Evolutionary conservation across 139 green algal genomes (phyloP), one percentile per base, ranked within the genome.

Genomic region (Dunaliella primolecta): DNA sequence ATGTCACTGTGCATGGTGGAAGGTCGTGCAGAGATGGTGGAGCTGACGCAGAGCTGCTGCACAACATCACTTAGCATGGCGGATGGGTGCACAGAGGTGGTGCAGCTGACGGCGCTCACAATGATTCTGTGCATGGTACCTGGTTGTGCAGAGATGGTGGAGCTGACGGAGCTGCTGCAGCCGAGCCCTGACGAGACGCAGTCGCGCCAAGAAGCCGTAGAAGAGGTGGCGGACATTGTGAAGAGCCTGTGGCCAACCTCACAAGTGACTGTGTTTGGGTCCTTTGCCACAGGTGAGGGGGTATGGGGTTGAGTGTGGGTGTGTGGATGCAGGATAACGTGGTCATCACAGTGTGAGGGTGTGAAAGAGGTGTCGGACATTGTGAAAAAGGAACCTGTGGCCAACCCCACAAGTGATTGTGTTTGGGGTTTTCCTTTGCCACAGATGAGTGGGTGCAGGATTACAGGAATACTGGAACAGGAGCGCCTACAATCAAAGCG

Each of bases 221-320:
- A 20, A 3, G 83, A 57, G 24, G 84, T 93, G 34, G 31, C 81
- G 0, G 92, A 84, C 30, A 90, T 94, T 2, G 91, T 98, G 3
- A 79, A 84, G 3, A 80, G 82, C 55, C 94, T 98, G 46, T 99
- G 93, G 91, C 91, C 90, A 0, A 36, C 78, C 0, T 91, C 93
- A 0, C 21, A 83, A 33, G 86, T 95, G 33, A 33, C 91, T 70
- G 86, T 97, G 55, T 98, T 97, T 90, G 95, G 95, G 27, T 96
- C 91, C 34, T 96, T 94, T 89, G 92, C 93, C 64, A 97, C 95
- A 29, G 77, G 88, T 77, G 27, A 23, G 85, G 56, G 31, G 34
- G n/a, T n/a, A n/a, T n/a, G n/a, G n/a, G n/a, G n/a, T n/a, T n/a
- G n/a, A n/a, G n/a, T n/a, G n/a, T n/a, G n/a, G 21, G 70, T n/a